Conservation (phyloP, 805 yeast genomes). For the Danielia reshetovae region DNA sequence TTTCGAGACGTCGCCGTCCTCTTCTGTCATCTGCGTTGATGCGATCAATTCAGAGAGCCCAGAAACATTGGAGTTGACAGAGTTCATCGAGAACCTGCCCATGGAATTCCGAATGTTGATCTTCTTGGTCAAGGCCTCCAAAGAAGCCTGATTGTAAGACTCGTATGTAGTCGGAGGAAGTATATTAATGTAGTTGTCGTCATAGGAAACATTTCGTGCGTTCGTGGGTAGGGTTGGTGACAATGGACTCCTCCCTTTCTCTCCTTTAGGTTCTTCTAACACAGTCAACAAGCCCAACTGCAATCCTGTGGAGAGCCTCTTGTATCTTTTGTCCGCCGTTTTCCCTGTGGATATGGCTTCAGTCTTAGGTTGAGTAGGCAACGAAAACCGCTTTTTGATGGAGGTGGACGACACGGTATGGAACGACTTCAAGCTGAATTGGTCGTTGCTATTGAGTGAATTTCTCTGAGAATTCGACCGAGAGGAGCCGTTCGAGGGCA, state of each 20-base stretch:
- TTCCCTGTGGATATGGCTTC: background rate
- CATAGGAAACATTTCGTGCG: constrained; percentile 17
- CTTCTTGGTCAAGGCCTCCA: constrained; percentile 32
- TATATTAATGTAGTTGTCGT: constrained; percentile 22
- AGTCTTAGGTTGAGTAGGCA: constrained; percentile 2
- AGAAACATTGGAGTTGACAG: constrained; percentile 43
- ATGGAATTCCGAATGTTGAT: constrained; percentile 26
- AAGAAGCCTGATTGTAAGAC: constrained; percentile 32
- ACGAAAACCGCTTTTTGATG: constrained; percentile 24
- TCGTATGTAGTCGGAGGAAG: constrained; percentile 21
- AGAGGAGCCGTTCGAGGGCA: constrained; percentile 9
- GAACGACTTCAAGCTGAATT: constrained; percentile 29
- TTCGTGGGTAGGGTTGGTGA: too few species aligned
- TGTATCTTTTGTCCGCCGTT: constrained; percentile 20
- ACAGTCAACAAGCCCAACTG: constrained; percentile 38
- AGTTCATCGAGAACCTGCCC: constrained; percentile 55
- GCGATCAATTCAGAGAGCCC: constrained; percentile 45
- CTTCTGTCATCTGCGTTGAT: constrained; percentile 43
- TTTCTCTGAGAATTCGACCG: constrained; percentile 17
- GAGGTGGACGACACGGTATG: constrained; percentile 23
- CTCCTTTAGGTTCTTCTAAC: constrained; percentile 25
- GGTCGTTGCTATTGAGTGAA: constrained; percentile 12
- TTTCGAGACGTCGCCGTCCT: constrained; percentile 13
- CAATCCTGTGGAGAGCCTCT: constrained; percentile 34
- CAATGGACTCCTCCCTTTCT: background rate